Evolutionary conservation across 768 basidiomycete species (phyloP), one percentile per base, ranked within the genome.

Genomic region (Phanerodontia chrysosporium): DNA sequence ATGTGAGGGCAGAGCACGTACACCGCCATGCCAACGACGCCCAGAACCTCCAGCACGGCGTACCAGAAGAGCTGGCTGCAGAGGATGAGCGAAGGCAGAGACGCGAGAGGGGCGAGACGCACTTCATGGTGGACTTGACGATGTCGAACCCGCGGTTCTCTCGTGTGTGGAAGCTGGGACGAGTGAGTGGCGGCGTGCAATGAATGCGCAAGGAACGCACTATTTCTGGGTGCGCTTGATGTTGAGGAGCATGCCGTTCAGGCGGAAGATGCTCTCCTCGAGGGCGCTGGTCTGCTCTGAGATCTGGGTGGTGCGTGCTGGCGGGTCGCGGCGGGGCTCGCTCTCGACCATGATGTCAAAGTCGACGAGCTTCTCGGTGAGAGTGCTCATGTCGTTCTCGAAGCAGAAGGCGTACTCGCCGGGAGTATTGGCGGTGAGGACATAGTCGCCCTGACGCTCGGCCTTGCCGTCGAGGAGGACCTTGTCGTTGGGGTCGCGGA

Each of bases 301-400:
- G 36, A 99, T 84, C 72, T 93, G 90, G 14, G 87, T 87, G 3
- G 90, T 83, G 71, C 94, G 95, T 9, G 89, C 92, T 2, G 95
- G 91, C 2, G 94, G 82, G 67, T 94, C 88, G 52, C 93, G 79
- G 52, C 97, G 80, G 1, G 97, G 97, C 70, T 98, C 96, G 61
- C 90, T 94, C 80, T 99, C 97, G 49, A 94, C 93, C 94, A 98
- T 95, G 74, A 99, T 98, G 73, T 92, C 90, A 70, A 94, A 90
- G 75, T 94, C 92, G 67, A 99, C 83, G 49, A 98, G 83, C 73
- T 98, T 98, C 75, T 94, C 92, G 13, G 92, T 90, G 64, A 97
- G 80, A 3, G 92, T 92, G 25, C 89, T 91, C 81, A 96, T 96
- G 77, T 98, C 95, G 72, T 99, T 99, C 70, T 94, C 91, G 72